Conservation (phyloP, 2,329 filamentous ascomycete genomes). For the Fusarium concolor region DNA sequence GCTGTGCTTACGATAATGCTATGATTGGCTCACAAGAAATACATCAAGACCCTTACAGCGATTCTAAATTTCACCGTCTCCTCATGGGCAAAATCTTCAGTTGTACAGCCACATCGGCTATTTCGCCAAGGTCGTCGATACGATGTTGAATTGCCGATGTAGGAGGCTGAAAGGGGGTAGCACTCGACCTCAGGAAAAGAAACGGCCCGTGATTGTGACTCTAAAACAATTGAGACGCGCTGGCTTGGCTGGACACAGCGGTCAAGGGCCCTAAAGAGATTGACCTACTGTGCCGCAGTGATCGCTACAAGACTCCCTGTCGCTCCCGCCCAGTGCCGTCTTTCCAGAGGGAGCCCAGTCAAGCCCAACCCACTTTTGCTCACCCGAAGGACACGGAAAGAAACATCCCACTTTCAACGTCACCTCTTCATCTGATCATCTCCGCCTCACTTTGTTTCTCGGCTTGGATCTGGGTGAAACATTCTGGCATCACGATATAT, state of each 20-base stretch:
- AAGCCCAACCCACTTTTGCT: constrained; percentile 25
- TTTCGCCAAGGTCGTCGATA: not conserved
- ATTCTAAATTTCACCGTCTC: not conserved
- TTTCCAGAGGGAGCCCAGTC: constrained; percentile 5
- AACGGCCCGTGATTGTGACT: not conserved
- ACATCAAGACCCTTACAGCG: constrained; percentile 9
- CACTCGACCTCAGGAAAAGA: not conserved
- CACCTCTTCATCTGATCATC: constrained; percentile 19
- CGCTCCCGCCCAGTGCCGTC: not conserved
- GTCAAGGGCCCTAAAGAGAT: constrained; percentile 1
- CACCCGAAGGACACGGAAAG: not conserved
- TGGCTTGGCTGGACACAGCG: not conserved
- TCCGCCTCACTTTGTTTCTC: not conserved
- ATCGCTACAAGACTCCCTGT: constrained; percentile 7
- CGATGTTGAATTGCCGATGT: not conserved
- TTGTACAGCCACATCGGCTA: constrained; percentile 2
- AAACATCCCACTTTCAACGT: constrained; percentile 33
- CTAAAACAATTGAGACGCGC: constrained; percentile 1
- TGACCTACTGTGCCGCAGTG: constrained; percentile 19
- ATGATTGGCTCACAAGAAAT: constrained; percentile 23
- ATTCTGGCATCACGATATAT: not conserved
- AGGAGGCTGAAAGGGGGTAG: constrained; percentile 12
- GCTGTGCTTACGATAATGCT: constrained; percentile 6
- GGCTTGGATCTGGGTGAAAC: not conserved
- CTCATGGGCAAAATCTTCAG: not conserved